phyloP scores from a whole-genome alignment of 345 rosid species.

The Pistacia vera region DNA sequence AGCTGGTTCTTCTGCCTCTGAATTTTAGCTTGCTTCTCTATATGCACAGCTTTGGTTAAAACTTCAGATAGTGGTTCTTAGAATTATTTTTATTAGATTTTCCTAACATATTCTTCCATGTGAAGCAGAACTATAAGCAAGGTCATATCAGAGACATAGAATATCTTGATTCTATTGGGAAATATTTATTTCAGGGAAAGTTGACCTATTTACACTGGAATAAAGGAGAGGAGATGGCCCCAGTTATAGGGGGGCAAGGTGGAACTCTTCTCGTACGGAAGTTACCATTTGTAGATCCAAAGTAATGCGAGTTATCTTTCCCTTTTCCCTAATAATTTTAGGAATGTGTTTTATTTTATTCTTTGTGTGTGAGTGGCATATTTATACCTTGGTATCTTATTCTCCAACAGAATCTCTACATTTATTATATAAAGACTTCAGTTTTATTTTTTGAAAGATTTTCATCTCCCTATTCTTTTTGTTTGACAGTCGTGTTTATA shows the following conservation, averaged over 20 bases:
- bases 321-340: background rate
- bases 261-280: constrained; percentile 89
- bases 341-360: background rate
- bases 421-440: background rate
- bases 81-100: constrained; percentile 7
- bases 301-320: constrained; percentile 40
- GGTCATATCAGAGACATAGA: constrained; percentile 59
- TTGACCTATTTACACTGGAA: constrained; percentile 73
- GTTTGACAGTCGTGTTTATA: constrained; percentile 56
- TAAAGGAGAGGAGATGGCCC: constrained; percentile 75
- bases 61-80: background rate
- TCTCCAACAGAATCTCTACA: background rate
- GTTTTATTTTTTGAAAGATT: background rate
- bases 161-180: constrained; percentile 52
- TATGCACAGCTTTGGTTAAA: constrained; percentile 8
- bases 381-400: background rate
- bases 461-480: background rate
- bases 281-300: constrained; percentile 62
- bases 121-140: constrained; percentile 62
- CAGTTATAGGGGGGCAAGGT: constrained; percentile 57
- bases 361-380: background rate
- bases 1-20: background rate
- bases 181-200: constrained; percentile 71
- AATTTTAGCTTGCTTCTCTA: background rate
- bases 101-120: constrained; percentile 10